Evolutionary conservation across 768 basidiomycete species (phyloP).

Genomic region (Lentinula sp.): DNA sequence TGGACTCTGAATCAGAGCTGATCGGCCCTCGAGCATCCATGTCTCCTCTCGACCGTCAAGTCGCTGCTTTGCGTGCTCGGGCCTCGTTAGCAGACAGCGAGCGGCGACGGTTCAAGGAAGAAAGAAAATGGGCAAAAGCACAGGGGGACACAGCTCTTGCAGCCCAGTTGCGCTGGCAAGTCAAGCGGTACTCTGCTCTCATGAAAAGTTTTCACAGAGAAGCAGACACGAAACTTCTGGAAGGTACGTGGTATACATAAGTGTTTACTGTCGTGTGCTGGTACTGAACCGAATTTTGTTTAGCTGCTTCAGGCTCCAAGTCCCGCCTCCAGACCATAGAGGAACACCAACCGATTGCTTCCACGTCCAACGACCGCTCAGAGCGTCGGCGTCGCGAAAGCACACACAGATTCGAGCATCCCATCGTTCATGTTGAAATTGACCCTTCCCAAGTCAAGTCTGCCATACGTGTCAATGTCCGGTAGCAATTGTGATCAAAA

Average conservation of each 20-base stretch:
- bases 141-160: constrained; percentile 74
- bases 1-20: constrained; percentile 64
- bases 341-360: constrained; percentile 16
- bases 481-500: constrained; percentile 17
- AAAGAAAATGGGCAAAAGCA: constrained; percentile 80
- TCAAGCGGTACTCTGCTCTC: constrained; percentile 71
- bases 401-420: constrained; percentile 2
- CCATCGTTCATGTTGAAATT: constrained; percentile 21
- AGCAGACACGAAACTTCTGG: constrained; percentile 62
- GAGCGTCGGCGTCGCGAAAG: not conserved
- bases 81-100: constrained; percentile 82
- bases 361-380: constrained; percentile 12
- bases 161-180: constrained; percentile 77
- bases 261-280: not conserved
- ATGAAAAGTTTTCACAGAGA: constrained; percentile 79
- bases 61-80: constrained; percentile 68
- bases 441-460: constrained; percentile 23
- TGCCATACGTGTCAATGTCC: constrained; percentile 25
- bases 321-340: constrained; percentile 16
- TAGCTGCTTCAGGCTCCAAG: constrained; percentile 10
- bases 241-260: constrained; percentile 37
- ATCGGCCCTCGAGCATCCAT: constrained; percentile 52
- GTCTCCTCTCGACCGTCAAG: constrained; percentile 65
- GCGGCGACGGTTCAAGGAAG: constrained; percentile 77
- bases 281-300: not conserved